phyloP scores from a whole-genome alignment of 768 basidiomycete species.

The Agrocybe praecox region DNA sequence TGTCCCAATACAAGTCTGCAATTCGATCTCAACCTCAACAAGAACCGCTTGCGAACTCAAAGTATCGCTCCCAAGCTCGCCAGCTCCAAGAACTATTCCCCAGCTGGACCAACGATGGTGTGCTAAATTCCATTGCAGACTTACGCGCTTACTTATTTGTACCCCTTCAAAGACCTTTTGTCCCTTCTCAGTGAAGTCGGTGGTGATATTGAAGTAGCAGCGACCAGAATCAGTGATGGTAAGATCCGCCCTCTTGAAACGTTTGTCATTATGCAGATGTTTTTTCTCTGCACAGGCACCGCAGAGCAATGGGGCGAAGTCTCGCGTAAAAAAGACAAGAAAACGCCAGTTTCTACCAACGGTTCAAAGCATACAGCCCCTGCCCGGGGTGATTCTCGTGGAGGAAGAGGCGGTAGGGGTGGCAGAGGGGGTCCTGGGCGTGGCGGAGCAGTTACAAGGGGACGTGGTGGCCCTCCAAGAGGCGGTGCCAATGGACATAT shows the following conservation, averaged over 20 bases:
- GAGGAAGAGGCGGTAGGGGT: constrained; percentile 60
- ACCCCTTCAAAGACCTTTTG: constrained; percentile 55
- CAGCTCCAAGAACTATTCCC: constrained; percentile 77
- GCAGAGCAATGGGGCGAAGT: constrained; percentile 85
- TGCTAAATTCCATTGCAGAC: constrained; percentile 12
- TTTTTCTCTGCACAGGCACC: constrained; percentile 49
- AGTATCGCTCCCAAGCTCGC: constrained; percentile 54
- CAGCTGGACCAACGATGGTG: constrained; percentile 70
- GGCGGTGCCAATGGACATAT: constrained; percentile 44
- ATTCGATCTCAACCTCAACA: constrained; percentile 39
- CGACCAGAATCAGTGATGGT: constrained; percentile 80
- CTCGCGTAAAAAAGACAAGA: constrained; percentile 89
- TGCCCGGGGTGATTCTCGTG: constrained; percentile 57
- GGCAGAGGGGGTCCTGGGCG: constrained; percentile 63
- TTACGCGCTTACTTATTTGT: constrained; percentile 27
- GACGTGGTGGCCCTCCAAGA: constrained; percentile 52
- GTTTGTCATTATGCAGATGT: constrained; percentile 13
- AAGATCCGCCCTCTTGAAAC: constrained; percentile 16
- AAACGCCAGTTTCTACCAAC: constrained; percentile 44
- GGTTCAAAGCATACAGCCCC: constrained; percentile 55
- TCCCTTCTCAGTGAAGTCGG: constrained; percentile 66
- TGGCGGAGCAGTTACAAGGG: constrained; percentile 49
- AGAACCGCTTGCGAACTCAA: constrained; percentile 37
- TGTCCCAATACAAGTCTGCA: constrained; percentile 58
- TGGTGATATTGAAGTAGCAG: constrained; percentile 73